Conservation (phyloP, 768 basidiomycete species). For the Trametes coccinea region DNA sequence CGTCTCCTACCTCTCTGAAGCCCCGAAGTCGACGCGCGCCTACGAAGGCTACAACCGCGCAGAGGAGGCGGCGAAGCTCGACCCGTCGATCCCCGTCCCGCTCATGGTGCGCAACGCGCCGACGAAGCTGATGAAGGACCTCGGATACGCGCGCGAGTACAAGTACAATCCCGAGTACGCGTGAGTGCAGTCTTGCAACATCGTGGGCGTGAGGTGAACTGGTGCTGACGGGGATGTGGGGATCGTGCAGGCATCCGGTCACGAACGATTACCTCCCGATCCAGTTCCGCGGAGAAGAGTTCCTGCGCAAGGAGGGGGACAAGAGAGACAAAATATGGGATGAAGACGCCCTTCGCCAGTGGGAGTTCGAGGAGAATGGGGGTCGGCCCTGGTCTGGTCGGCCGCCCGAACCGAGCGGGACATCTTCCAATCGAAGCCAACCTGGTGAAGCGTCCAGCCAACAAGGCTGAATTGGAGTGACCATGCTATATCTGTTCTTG, state of each 20-base stretch:
- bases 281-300: constrained; percentile 39
- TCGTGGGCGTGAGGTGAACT: background rate
- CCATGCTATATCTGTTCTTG: background rate
- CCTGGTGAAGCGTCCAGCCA: background rate
- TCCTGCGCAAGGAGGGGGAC: constrained; percentile 42
- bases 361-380: constrained; percentile 47
- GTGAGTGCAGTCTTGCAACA: constrained; percentile 26
- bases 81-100: constrained; percentile 62
- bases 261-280: constrained; percentile 52
- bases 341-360: constrained; percentile 44
- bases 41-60: constrained; percentile 78
- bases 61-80: constrained; percentile 57
- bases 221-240: background rate
- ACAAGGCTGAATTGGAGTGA: background rate
- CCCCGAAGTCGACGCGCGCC: constrained; percentile 76
- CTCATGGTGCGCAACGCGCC: constrained; percentile 77
- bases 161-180: constrained; percentile 49
- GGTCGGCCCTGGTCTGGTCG: constrained; percentile 40
- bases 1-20: constrained; percentile 77
- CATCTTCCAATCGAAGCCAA: background rate
- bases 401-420: background rate
- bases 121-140: constrained; percentile 54
- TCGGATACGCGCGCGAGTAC: constrained; percentile 52
- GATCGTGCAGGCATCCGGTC: constrained; percentile 46
- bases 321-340: constrained; percentile 46